Conservation (phyloP, 331 rosid species). For the Acacia pycnantha region DNA sequence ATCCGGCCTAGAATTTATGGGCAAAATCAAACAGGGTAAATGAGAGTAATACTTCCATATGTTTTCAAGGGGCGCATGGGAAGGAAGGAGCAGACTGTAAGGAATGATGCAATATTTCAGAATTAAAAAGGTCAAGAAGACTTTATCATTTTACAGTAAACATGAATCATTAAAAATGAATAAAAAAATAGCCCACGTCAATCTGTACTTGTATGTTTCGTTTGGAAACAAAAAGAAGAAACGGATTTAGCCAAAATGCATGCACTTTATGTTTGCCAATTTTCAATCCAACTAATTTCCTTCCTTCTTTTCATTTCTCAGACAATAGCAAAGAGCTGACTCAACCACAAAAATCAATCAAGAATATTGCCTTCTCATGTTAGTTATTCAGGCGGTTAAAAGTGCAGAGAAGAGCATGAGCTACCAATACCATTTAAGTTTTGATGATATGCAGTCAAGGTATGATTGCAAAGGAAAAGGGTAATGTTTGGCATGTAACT, state of each 20-base stretch:
- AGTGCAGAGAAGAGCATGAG: not conserved
- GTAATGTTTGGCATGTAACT: not conserved
- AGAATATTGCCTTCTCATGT: not conserved
- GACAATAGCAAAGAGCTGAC: not conserved
- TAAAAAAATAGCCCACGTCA: not conserved
- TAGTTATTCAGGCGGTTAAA: not conserved
- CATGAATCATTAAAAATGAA: not conserved
- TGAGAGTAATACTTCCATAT: not conserved
- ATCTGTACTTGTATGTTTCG: not conserved
- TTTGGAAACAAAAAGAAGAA: not conserved
- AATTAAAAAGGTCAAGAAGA: not conserved
- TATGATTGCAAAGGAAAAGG: not conserved
- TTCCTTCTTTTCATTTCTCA: not conserved
- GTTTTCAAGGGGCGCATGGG: not conserved
- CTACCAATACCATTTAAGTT: not conserved
- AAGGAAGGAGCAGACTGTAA: not conserved
- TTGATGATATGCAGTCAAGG: not conserved
- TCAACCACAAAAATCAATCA: not conserved
- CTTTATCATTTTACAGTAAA: not conserved
- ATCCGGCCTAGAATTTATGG: constrained; percentile 62
- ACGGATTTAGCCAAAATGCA: not conserved
- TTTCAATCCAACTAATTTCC: not conserved
- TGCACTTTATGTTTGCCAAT: not conserved
- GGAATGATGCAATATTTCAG: not conserved
- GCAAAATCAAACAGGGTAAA: not conserved